A percentile compares a stretch with the other conserved stretches of the same genome.
Evolutionary conservation across 345 rosid genomes (phyloP).

Genomic region (Eutrema yunnanense): DNA sequence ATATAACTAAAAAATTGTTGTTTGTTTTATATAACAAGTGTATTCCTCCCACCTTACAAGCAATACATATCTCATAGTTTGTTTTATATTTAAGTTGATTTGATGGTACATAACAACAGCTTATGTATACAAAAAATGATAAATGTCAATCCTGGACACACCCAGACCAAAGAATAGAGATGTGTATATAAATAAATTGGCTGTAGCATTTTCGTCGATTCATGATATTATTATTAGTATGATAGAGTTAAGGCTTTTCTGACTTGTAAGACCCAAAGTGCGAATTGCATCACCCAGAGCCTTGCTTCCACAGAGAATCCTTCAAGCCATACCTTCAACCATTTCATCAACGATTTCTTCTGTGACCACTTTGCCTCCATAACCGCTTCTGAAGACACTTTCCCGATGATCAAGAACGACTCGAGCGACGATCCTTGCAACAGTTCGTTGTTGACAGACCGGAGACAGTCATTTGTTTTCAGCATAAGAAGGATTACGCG

Average conservation of each 20-base stretch:
- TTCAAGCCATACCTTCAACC: slow-evolving; percentile 59
- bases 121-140: slow-evolving; percentile 23
- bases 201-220: neutral
- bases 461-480: slow-evolving; percentile 92
- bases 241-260: slow-evolving; percentile 49
- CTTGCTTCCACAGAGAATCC: slow-evolving; percentile 56
- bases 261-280: slow-evolving; percentile 57
- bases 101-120: slow-evolving; percentile 4
- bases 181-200: neutral
- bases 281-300: slow-evolving; percentile 59
- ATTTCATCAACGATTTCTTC: slow-evolving; percentile 43
- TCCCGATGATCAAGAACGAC: slow-evolving; percentile 70
- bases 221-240: neutral
- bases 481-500: slow-evolving; percentile 85
- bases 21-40: neutral
- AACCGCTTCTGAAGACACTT: slow-evolving; percentile 78
- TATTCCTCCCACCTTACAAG: neutral
- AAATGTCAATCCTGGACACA: slow-evolving; percentile 3
- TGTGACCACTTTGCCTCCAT: slow-evolving; percentile 64
- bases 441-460: slow-evolving; percentile 77
- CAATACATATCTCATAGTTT: neutral
- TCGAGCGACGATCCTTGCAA: slow-evolving; percentile 74
- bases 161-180: slow-evolving; percentile 12
- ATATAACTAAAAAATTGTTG: too few relatives aligned
- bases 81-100: neutral